Base-by-base conservation (phyloP, 306 rosid species). In the Glycine soja region DNA sequence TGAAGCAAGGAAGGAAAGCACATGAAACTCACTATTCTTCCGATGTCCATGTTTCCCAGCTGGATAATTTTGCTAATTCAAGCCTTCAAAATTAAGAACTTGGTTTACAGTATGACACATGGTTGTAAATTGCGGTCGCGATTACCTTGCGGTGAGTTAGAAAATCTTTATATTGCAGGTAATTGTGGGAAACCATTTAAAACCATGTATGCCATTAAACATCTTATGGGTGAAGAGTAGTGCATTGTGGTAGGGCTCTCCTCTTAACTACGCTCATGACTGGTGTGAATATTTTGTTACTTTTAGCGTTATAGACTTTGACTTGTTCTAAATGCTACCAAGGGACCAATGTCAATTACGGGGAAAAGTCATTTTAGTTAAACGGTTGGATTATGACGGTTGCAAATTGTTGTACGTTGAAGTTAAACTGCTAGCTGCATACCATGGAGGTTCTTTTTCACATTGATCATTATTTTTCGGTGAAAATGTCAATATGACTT, bases 21-120 rank as follows among this genome's bases (percentile, higher is more conserved):
- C 72, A 53, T 34, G 80, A 42, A 42, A 42, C 74, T 74, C 82
- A 18, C 53, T 76, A 51, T 57, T 74, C 24, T n/a, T 52, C 53
- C 19, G 13, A 66, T 62, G 56, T 18, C 36, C 52, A 32, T n/a
- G 11, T 7, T 59, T 48, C 74, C 38, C 40, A 52, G 52, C 59
- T 73, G 42, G 47, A 58, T 10, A 70, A 63, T 63, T 40, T 62
- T 73, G 50, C 70, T 70, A 19, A 61, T 13, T 54, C 4, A 67
- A 38, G 32, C 9, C 47, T 24, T 24, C 30, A 24, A 24, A 24
- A 24, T 0, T 24, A 24, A 24, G 30, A 24, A 24, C 30, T 24
- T 24, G 30, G 30, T 24, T 24, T 24, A 24, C 2, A 24, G 30
- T 24, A 24, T 24, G 30, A 24, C 30, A 24, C 30, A 24, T 24